phyloP scores from a whole-genome alignment of 2,329 filamentous ascomycete species.

The Botryotinia narcissicola region DNA sequence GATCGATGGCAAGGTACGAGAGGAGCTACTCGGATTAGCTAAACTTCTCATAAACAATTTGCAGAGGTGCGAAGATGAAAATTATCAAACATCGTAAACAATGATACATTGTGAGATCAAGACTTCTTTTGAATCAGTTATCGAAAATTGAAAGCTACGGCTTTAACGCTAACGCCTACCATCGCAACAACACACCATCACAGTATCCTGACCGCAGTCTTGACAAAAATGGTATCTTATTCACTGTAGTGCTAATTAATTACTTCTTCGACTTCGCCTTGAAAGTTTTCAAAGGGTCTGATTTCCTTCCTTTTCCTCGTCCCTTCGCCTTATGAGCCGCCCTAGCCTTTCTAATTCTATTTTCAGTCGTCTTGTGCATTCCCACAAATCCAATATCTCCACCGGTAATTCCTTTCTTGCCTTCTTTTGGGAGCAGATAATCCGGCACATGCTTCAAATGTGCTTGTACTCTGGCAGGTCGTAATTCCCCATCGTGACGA shows the following conservation, averaged over 20 bases:
- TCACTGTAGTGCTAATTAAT: conserved; percentile 18
- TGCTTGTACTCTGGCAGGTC: conserved; percentile 77
- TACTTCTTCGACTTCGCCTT: conserved; percentile 51
- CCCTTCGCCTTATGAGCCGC: conserved; percentile 47
- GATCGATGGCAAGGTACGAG: background rate
- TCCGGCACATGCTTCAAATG: conserved; percentile 95
- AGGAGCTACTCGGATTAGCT: no score
- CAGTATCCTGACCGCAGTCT: background rate
- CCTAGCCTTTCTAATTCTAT: conserved; percentile 44
- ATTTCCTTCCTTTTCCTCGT: conserved; percentile 59
- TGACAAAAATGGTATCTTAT: conserved; percentile 15
- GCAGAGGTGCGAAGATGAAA: no score
- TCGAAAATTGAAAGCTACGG: background rate
- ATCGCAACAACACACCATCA: background rate
- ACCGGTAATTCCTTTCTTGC: conserved; percentile 63
- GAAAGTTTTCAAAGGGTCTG: conserved; percentile 87
- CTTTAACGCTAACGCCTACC: background rate
- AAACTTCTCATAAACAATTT: background rate
- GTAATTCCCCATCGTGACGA: conserved; percentile 84
- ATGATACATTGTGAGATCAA: accelerated
- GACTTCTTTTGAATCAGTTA: background rate
- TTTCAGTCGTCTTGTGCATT: conserved; percentile 52
- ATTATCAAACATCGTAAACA: background rate
- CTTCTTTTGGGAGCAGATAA: conserved; percentile 78
- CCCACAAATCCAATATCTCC: conserved; percentile 76